Evolutionary conservation across 1,139 yeast genomes (phyloP).

Genomic region (Yueomyces sp.): DNA sequence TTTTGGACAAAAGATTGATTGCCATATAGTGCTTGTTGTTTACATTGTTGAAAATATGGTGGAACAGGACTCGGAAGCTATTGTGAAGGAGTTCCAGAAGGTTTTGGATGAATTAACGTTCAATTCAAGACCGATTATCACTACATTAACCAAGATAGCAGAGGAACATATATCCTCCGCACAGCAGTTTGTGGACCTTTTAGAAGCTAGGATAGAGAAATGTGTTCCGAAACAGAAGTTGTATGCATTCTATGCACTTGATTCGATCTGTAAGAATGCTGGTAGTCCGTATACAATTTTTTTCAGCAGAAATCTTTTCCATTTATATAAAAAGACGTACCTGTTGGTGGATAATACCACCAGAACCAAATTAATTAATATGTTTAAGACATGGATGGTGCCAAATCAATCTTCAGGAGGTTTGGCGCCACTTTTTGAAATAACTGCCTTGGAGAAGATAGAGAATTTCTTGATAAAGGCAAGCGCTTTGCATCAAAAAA

Average conservation of each 20-base stretch:
- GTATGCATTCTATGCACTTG: slow-evolving; percentile 71
- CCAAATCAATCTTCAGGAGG: slow-evolving; percentile 36
- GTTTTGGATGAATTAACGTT: slow-evolving; percentile 60
- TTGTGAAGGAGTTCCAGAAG: slow-evolving; percentile 20
- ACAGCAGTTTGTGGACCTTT: slow-evolving; percentile 60
- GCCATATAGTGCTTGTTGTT: too few species aligned
- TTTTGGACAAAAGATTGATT: too few species aligned
- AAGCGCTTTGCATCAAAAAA: slow-evolving; percentile 29
- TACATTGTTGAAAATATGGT: too few species aligned
- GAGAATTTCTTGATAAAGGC: slow-evolving; percentile 60
- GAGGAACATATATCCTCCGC: slow-evolving; percentile 72
- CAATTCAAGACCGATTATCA: slow-evolving; percentile 83
- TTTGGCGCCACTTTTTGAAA: slow-evolving; percentile 51
- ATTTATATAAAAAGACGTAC: slow-evolving; percentile 61
- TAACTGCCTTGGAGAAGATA: slow-evolving; percentile 56
- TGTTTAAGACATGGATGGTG: slow-evolving; percentile 82
- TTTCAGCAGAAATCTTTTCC: slow-evolving; percentile 33
- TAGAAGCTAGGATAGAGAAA: slow-evolving; percentile 52
- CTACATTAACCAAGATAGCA: slow-evolving; percentile 76
- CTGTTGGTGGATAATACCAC: slow-evolving; percentile 65
- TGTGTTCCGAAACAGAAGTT: slow-evolving; percentile 74
- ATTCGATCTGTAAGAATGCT: slow-evolving; percentile 84
- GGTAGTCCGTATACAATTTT: slow-evolving; percentile 78
- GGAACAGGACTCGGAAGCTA: slow-evolving; percentile 1
- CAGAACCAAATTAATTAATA: slow-evolving; percentile 57